phyloP scores from a whole-genome alignment of 495 filamentous ascomycete genomes.

The Lentithecium fluviatile region DNA sequence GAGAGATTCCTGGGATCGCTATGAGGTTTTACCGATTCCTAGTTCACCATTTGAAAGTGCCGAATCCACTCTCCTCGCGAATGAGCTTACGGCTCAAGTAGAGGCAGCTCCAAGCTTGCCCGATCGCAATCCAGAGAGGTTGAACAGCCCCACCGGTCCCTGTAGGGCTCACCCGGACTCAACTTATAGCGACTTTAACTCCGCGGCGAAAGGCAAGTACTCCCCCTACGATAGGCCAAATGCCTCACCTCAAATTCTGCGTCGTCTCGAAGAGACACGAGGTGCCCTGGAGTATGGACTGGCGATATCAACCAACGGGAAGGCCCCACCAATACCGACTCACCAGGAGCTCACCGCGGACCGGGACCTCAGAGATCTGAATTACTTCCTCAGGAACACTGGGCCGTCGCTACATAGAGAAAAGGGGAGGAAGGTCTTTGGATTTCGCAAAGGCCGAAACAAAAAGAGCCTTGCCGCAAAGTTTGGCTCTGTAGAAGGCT shows the following conservation, averaged over 20 bases:
- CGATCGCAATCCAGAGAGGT: slow-evolving; percentile 5
- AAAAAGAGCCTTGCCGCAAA: slow-evolving; percentile 7
- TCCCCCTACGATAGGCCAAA: slow-evolving; percentile 16
- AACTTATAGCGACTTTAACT: slow-evolving; percentile 11
- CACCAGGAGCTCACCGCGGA: slow-evolving; percentile 2
- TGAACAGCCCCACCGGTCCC: not conserved
- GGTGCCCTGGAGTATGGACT: not conserved
- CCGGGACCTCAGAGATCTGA: slow-evolving; percentile 6
- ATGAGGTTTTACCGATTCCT: not conserved
- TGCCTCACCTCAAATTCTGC: not conserved
- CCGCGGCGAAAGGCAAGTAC: slow-evolving; percentile 19
- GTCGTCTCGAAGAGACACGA: not conserved
- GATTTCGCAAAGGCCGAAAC: slow-evolving; percentile 2
- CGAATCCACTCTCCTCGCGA: not conserved
- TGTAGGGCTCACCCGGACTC: not conserved
- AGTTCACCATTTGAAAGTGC: not conserved
- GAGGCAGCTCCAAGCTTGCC: slow-evolving; percentile 3
- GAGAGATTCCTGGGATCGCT: not conserved
- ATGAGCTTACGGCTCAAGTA: not conserved
- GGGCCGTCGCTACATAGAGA: not conserved
- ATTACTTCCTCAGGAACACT: slow-evolving; percentile 18
- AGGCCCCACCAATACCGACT: slow-evolving; percentile 16
- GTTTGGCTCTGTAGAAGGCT: slow-evolving; percentile 5
- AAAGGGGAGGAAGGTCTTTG: slow-evolving; percentile 8
- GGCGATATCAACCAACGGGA: not conserved